These are phyloP conservation scores for Penicillium hordei DNA, from an alignment of 2,329 filamentous ascomycete genomes.

Conservation along the genomic window DNA sequence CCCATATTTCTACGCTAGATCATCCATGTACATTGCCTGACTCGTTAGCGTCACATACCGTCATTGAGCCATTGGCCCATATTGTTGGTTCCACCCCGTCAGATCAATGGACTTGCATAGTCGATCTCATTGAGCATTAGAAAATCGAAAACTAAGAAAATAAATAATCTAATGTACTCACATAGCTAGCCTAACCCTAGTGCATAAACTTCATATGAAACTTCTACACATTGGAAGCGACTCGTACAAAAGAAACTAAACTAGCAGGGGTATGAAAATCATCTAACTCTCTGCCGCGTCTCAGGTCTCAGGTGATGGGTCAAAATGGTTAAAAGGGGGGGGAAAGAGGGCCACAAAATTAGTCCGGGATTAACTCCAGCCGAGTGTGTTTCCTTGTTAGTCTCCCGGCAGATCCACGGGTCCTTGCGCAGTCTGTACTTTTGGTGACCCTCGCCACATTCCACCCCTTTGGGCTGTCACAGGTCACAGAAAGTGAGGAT, in stretches of 20 bases:
- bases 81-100: neutral
- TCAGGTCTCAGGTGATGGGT: constrained; percentile 26
- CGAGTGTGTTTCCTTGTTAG: constrained; percentile 19
- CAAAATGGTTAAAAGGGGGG: constrained; percentile 14
- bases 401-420: constrained; percentile 22
- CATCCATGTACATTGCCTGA: constrained; percentile 5
- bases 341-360: neutral
- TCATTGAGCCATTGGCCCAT: constrained; percentile 2
- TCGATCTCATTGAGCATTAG: neutral
- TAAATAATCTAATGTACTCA: neutral
- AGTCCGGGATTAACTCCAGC: constrained; percentile 5
- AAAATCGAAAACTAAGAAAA: neutral
- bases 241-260: constrained; percentile 16
- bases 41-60: constrained; percentile 3
- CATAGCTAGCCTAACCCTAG: neutral
- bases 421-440: constrained; percentile 16
- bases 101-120: constrained; percentile 9
- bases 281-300: constrained; percentile 10
- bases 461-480: constrained; percentile 12
- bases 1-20: constrained; percentile 3
- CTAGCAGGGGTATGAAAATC: constrained; percentile 18
- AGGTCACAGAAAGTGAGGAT: neutral
- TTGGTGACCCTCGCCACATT: constrained; percentile 20
- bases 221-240: neutral
- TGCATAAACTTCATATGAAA: neutral